Base-by-base conservation (phyloP, 2,329 filamentous ascomycete species). In the Botrytis tulipae region DNA sequence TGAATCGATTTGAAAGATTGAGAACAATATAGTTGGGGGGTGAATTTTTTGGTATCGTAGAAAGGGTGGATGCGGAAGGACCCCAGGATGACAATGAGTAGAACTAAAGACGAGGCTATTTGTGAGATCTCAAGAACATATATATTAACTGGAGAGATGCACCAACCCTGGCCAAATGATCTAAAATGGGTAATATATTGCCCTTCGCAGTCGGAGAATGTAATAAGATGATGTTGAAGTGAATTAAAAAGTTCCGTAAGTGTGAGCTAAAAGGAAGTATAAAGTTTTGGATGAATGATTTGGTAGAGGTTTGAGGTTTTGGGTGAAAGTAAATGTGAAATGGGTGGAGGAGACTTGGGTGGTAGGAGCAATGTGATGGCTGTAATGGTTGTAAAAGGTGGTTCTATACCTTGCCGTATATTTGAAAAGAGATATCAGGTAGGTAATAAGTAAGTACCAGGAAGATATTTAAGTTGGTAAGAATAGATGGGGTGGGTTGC, bases 21-120 rank as follows among this genome's bases (percentile, higher is more conserved):
- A 40, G 35, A 63, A 37, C 10, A 54, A 22, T 46, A n/a, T 65
- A 32, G 59, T 42, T 54, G 69, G 29, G 16, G 22, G 25, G 32
- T 42, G 9, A 25, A 32, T 63, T 57, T 48, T 40, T 40, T 16
- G 32, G 54, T 37, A 71, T 48, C 14, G 69, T 48, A 63, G 59
- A 63, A 54, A 63, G 32, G 25, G 57, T 32, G 44, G 37, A 20
- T 44, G 54, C 62, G 69, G 59, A 48, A 48, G 22, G 69, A 54
- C 59, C 44, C 65, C 69, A 40, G 62, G 69, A n/a, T 62, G 44
- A 71, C 42, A 71, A 71, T 71, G 40, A 71, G 66, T 69, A 42
- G n/a, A 69, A 37, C 57, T 54, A 32, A 37, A 35, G 59, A 71
- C 69, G 59, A 65, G 69, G 69, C 69, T 71, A 65, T 71, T 48